phyloP scores from a whole-genome alignment of 164 flowering plant genomes.

The Akebia trifoliata region DNA sequence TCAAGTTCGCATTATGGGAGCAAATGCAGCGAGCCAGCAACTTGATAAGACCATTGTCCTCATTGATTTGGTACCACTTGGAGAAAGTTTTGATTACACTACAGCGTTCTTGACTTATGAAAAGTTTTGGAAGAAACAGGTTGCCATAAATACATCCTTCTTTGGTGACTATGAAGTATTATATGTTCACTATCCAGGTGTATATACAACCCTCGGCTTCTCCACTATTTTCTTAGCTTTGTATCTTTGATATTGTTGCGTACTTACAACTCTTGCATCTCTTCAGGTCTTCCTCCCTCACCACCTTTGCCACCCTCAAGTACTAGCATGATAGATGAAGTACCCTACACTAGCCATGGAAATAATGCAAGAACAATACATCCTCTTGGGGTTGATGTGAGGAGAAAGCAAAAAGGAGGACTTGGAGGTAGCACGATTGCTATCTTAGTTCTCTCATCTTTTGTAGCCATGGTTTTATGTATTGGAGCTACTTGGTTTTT shows the following conservation, averaged over 20 bases:
- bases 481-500: slow-evolving; percentile 43
- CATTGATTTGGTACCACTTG: slow-evolving; percentile 65
- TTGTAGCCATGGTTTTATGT: slow-evolving; percentile 41
- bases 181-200: slow-evolving; percentile 73
- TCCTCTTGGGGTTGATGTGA: slow-evolving; percentile 83
- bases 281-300: slow-evolving; percentile 61
- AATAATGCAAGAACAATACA: slow-evolving; percentile 43
- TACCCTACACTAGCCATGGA: slow-evolving; percentile 42
- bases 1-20: slow-evolving; percentile 73
- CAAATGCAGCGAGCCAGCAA: slow-evolving; percentile 62
- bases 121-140: slow-evolving; percentile 62
- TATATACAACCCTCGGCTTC: background rate
- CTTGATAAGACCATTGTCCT: slow-evolving; percentile 59
- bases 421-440: slow-evolving; percentile 53
- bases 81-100: slow-evolving; percentile 50
- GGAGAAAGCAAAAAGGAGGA: slow-evolving; percentile 29
- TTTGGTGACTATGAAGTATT: slow-evolving; percentile 73
- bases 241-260: background rate
- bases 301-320: slow-evolving; percentile 50
- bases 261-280: slow-evolving; percentile 2
- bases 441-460: slow-evolving; percentile 57
- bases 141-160: slow-evolving; percentile 33
- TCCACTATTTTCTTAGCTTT: background rate
- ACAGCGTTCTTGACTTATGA: slow-evolving; percentile 51
- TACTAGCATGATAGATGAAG: slow-evolving; percentile 37